Percentiles rank a stretch among this genome's conserved stretches.
phyloP scores from a whole-genome alignment of 345 rosid species.

The Syzygium aqueum region DNA sequence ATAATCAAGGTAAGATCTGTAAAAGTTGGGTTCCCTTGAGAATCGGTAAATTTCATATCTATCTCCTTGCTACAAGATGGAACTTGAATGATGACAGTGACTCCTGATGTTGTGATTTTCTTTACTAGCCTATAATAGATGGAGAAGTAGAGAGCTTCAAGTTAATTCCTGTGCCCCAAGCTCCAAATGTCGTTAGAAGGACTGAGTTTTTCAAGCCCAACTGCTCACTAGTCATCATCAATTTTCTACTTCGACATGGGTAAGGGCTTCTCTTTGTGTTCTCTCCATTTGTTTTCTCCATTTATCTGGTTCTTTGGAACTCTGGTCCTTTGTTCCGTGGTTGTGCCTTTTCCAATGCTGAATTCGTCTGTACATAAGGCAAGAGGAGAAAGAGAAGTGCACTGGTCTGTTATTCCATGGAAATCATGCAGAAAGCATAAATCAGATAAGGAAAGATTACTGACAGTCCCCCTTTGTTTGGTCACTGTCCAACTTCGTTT shows the following conservation, averaged over 20 bases:
- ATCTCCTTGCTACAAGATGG: background rate
- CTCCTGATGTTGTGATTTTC: background rate
- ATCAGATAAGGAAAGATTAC: background rate
- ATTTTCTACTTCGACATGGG: conserved; percentile 92
- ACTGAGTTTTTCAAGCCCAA: conserved; percentile 71
- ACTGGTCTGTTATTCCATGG: background rate
- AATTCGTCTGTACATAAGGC: background rate
- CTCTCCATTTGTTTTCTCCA: background rate
- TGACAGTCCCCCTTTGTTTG: background rate
- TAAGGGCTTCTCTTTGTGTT: conserved; percentile 17
- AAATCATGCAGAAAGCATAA: background rate
- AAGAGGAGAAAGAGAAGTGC: background rate
- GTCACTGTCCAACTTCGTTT: background rate
- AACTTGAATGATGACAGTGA: background rate
- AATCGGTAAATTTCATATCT: background rate
- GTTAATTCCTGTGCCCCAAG: conserved; percentile 53
- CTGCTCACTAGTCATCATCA: conserved; percentile 73
- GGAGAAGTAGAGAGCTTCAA: conserved; percentile 93
- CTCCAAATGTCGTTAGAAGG: conserved; percentile 55
- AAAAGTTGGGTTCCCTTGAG: background rate
- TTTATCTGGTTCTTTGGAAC: background rate
- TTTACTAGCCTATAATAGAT: conserved; percentile 28
- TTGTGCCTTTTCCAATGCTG: background rate
- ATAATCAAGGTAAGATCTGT: conserved; percentile 49
- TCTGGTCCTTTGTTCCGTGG: background rate